Evolutionary conservation across 2,329 filamentous ascomycete genomes (phyloP).

Genomic region (Apiospora pterosperma): DNA sequence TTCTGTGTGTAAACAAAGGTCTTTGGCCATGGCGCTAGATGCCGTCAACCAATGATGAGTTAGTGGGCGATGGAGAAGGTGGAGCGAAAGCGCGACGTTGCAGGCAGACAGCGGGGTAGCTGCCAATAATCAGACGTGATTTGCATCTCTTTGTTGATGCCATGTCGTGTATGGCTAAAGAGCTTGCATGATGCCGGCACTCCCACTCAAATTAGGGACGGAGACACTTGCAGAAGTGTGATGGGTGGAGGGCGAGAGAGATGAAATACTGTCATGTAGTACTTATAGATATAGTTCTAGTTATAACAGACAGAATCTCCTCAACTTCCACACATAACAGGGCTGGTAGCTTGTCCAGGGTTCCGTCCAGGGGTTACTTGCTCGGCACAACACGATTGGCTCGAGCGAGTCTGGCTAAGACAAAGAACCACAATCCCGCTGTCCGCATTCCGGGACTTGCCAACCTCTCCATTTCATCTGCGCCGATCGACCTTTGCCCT

Average conservation of each 20-base stretch:
- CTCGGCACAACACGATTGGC: not conserved
- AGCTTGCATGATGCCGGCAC: not conserved
- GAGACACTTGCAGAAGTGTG: not conserved
- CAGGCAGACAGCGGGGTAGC: not conserved
- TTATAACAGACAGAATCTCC: too few species aligned
- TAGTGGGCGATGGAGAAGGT: not conserved
- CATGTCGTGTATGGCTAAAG: not conserved
- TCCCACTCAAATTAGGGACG: not conserved
- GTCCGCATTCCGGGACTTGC: not conserved
- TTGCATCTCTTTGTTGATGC: not conserved
- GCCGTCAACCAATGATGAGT: not conserved
- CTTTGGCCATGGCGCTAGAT: not conserved
- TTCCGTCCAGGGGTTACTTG: not conserved
- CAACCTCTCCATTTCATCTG: not conserved
- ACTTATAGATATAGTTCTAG: too few species aligned
- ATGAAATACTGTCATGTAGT: not conserved
- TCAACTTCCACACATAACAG: not conserved
- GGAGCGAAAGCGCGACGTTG: not conserved
- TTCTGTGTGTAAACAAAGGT: not conserved
- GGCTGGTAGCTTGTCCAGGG: not conserved
- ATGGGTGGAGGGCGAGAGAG: not conserved
- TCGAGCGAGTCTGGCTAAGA: not conserved
- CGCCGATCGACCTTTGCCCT: not conserved
- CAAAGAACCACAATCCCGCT: not conserved
- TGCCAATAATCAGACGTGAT: not conserved